These are phyloP conservation scores for Spathaspora sp. DNA, from an alignment of 805 yeast genomes.

Conservation along the genomic window DNA sequence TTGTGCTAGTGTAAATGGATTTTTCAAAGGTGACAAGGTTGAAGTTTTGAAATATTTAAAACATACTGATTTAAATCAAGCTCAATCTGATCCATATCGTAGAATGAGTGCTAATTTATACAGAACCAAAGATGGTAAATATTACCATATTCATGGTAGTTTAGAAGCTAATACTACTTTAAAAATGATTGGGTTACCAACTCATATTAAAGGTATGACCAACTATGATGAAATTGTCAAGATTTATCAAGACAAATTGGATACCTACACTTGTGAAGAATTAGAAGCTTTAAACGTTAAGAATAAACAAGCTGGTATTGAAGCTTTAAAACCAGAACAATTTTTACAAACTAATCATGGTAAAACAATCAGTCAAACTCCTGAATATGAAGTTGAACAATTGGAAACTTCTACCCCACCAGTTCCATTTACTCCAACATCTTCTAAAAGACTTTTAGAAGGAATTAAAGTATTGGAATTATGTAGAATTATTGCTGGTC, in stretches of 20 bases:
- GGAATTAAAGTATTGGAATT: constrained; percentile 31
- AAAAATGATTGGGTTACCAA: constrained; percentile 29
- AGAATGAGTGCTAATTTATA: constrained; percentile 31
- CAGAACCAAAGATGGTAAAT: constrained; percentile 23
- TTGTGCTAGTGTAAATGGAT: constrained; percentile 25
- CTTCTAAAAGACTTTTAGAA: constrained; percentile 18
- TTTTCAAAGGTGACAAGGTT: constrained; percentile 19
- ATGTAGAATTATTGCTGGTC: constrained; percentile 30
- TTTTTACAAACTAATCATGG: constrained; percentile 27
- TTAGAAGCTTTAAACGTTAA: constrained; percentile 23
- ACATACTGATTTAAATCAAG: constrained; percentile 8
- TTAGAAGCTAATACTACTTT: constrained; percentile 26
- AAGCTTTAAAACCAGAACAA: constrained; percentile 22
- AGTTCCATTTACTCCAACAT: constrained; percentile 8
- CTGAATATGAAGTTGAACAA: constrained; percentile 18
- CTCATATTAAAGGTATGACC: constrained; percentile 16
- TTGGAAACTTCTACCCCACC: constrained; percentile 23
- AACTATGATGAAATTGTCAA: constrained; percentile 21
- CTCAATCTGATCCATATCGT: constrained; percentile 17
- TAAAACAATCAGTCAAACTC: constrained; percentile 14
- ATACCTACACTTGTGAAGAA: constrained; percentile 21
- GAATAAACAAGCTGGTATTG: constrained; percentile 28
- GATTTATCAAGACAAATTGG: constrained; percentile 16
- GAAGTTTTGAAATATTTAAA: constrained; percentile 10
- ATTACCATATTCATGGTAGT: constrained; percentile 30